Base-by-base conservation (phyloP, 768 basidiomycete genomes). In the Tylopilus cervinicoccineus region DNA sequence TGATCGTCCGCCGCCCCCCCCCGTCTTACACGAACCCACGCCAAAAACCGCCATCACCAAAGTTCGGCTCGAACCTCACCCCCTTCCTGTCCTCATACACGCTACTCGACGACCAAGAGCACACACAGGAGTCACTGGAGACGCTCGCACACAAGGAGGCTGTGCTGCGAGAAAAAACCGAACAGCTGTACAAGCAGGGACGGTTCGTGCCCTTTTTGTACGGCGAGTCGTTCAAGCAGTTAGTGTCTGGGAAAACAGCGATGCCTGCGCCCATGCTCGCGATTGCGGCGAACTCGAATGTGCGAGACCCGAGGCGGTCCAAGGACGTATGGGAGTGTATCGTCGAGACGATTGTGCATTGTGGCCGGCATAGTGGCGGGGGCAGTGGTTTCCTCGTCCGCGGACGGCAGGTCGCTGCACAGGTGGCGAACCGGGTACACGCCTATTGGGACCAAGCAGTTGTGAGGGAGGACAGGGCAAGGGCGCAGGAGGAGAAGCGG, bases 401-500 rank as follows among this genome's bases (percentile, higher is more conserved):
- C 54, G 78, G 61, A 64, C 76, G 51, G 65, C 73, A 67, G 62
- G 70, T 53, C 61, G 83, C 74, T n/a, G 67, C 67, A 19, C 69
- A 73, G 52, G 76, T 93, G 47, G 84, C 88, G 3, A 72, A 70
- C 28, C 79, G 79, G 55, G 68, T 97, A 16, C 77, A 80, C 53
- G 76, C 67, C 19, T 86, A 94, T 64, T 96, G 89, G 81, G 89
- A 88, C 55, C 73, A 70, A 26, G 73, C 81, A 43, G 81, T 76
- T 29, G 73, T 76, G 26, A 79, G 74, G 59, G 84, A 83, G 47
- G 84, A 85, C 26, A 79, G 74, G 61, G 76, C 76, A 16, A 72
- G 67, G 48, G 65, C 66, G 17, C 76, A 76, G 54, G 86, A 89
- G 57, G 87, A 91, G 70, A 79, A 77, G 64, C 74, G 84, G 24